Evolutionary conservation across 805 yeast species (phyloP), one percentile per base, ranked within the genome.

Genomic region (Candida easanensis): DNA sequence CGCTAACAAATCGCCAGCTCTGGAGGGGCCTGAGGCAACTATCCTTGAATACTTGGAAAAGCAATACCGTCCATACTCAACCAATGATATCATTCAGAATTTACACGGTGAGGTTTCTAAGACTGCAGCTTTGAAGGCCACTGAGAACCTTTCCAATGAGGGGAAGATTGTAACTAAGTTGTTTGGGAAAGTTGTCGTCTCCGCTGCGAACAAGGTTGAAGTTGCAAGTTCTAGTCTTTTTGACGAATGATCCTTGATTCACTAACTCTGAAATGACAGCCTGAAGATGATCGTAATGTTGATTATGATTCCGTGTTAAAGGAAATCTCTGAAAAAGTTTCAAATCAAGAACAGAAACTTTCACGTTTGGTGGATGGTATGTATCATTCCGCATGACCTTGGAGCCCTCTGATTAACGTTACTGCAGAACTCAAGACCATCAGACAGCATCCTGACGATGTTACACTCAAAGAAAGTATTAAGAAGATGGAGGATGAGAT

Each of bases 41-140:
- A 63, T 73, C 20, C 52, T 59, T 32, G 50, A 61, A 4, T 76
- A 76, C 43, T 49, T 76, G 39, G 63, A 56, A 19, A 58, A 60
- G 2, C 77, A 74, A 48, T 72, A 70, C 48, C 59, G 76, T 18
- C 80, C 81, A 2, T 76, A 70, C 50, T 72, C 74, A 1, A 57
- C 68, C 8, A 66, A 69, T 37, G 81, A 76, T 53, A 63, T 76
- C 9, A 53, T 70, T 3, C 64, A 65, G 36, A 76, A 76, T 39
- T 47, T 76, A 27, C 77, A 74, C 39, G 71, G 66, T 30, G 61
- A 60, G 30, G 45, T 72, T 1, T 48, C 57, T 4, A 75, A 71
- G 41, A 36, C 65, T 1, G 56, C 54, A 6, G 65, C 69, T 35
- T 30, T 56, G 0, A 67, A 62, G 44, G 59, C 70, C 1, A 45